Evolutionary conservation across 768 basidiomycete genomes (phyloP), one percentile per base, ranked within the genome.

Genomic region (Tylopilus rubrobrunneus): DNA sequence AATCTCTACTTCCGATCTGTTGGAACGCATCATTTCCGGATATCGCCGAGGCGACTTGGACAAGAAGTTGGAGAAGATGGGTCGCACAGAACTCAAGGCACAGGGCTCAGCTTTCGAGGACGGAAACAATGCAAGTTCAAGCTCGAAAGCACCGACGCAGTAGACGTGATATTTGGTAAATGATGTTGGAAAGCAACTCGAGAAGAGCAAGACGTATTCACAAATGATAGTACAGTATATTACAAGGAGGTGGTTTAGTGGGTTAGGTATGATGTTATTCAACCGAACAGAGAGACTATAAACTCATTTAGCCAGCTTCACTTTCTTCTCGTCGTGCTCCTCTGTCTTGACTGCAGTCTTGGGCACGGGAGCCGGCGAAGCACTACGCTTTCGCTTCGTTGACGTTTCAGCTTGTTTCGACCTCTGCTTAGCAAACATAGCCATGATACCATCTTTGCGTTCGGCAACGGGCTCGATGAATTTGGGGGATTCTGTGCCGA

Each of bases 21-120:
- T 99, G 36, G 92, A 92, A 66, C 86, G 97, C 25, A 94, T 98
- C 64, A 90, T 98, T 17, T 78, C 81, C 15, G 86, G 88, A 15
- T 98, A 98, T 70, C 80, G 92, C 25, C 83, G 82, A 43, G 79
- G 90, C 17, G 83, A 87, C 55, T 94, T 96, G 67, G 96, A 98
- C 68, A 79, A 78, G 49, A 99, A 98, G 73, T 73, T 98, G 40
- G 82, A 81, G 53, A 92, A 87, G 76, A 96, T 97, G 81, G 94
- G 96, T 0, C 80, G 78, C 60, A 74, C 78, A 27, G 86, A 87
- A 65, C 78, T 89, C 48, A 79, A 79, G 57, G 86, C 86, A 0
- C 82, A 86, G 59, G 85, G 65, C 8, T 64, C 61, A 9, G 49
- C 48, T 49, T 69, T 60, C 28, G 69, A 67, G 11, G 56, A 58